These are phyloP conservation scores for Trematosphaeria pertusa DNA, from an alignment of 2,329 filamentous ascomycete genomes.

Conservation along the genomic window DNA sequence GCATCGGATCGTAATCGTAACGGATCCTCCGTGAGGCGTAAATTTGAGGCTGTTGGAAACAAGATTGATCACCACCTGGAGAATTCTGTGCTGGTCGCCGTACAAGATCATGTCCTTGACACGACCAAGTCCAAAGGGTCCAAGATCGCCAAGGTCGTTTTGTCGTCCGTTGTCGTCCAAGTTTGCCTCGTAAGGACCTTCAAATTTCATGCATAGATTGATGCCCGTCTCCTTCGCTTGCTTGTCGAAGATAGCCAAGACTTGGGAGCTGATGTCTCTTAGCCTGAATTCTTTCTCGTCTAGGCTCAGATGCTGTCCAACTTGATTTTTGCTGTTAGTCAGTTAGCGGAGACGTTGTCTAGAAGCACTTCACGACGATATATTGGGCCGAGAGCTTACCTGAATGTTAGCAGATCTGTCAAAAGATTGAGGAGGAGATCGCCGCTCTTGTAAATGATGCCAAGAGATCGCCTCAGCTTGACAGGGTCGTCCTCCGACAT, in stretches of 20 bases:
- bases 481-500: slow-evolving; percentile 87
- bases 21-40: slow-evolving; percentile 76
- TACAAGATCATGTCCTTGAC: slow-evolving; percentile 87
- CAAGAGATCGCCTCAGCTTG: slow-evolving; percentile 81
- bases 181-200: slow-evolving; percentile 57
- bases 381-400: no score
- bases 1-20: slow-evolving; percentile 79
- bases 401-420: slow-evolving; percentile 87
- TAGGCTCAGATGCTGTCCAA: slow-evolving; percentile 80
- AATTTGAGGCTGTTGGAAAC: slow-evolving; percentile 94
- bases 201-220: slow-evolving; percentile 73
- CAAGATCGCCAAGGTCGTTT: slow-evolving; percentile 63
- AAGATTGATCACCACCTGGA: slow-evolving; percentile 93
- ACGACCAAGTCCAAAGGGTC: slow-evolving; percentile 70
- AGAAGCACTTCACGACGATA: not conserved
- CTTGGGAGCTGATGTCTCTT: slow-evolving; percentile 82
- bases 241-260: slow-evolving; percentile 87
- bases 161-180: slow-evolving; percentile 45
- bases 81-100: slow-evolving; percentile 90
- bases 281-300: slow-evolving; percentile 87
- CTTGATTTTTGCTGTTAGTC: slow-evolving; percentile 80
- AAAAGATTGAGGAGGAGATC: slow-evolving; percentile 85
- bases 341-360: not conserved
- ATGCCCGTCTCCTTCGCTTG: slow-evolving; percentile 83
- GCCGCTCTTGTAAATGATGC: slow-evolving; percentile 87